phyloP scores from a whole-genome alignment of 2,329 filamentous ascomycete genomes.

The Calonectria pauciramosa region DNA sequence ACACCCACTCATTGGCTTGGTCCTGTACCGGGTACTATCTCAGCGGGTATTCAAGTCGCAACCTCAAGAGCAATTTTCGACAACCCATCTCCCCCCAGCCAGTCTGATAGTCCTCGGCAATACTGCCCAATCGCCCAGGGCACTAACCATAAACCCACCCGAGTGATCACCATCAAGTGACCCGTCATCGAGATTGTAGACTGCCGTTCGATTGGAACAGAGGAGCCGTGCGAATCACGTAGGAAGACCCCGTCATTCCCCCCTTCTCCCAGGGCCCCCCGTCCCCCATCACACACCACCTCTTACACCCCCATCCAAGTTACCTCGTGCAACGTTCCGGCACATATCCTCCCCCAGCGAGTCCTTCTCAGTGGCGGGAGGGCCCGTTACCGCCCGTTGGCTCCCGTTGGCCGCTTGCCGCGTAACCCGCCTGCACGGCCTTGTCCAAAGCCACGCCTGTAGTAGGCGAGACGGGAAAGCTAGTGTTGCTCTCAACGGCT shows the following conservation, averaged over 20 bases:
- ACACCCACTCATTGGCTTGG: neutral
- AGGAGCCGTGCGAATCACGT: slow-evolving; percentile 9
- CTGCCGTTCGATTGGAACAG: neutral
- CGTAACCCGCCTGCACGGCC: neutral
- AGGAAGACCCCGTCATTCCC: neutral
- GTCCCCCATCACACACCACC: neutral
- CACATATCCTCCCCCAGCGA: neutral
- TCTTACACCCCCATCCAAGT: neutral
- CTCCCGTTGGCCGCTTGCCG: slow-evolving; percentile 16
- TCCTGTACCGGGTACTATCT: neutral
- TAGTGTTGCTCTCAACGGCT: neutral
- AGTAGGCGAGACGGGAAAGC: neutral
- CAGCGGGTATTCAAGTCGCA: neutral
- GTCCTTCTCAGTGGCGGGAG: slow-evolving; percentile 12
- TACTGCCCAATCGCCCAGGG: slow-evolving; percentile 7
- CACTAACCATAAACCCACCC: neutral
- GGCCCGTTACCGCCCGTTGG: slow-evolving; percentile 12
- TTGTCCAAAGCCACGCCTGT: neutral
- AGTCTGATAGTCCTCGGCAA: slow-evolving; percentile 6
- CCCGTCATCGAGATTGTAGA: neutral
- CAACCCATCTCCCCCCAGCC: neutral
- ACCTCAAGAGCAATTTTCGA: neutral
- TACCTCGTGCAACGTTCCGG: neutral
- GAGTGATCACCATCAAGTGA: slow-evolving; percentile 15
- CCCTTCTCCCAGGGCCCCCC: neutral